Conservation (phyloP, 129 eudicot species). For the Dittrichia graveolens region DNA sequence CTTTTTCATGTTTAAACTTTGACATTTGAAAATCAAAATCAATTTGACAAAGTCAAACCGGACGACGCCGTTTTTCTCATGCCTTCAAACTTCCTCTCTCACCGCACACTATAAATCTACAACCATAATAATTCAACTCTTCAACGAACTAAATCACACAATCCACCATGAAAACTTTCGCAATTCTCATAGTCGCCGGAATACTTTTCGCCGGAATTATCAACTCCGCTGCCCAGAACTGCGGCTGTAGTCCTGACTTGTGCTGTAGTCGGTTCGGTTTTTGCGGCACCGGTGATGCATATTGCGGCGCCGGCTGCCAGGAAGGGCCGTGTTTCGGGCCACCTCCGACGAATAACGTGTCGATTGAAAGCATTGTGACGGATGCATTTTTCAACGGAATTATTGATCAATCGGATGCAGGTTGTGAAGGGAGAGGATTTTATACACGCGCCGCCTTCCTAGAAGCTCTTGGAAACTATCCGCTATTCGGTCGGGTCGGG, state of each 20-base stretch:
- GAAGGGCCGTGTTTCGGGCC: constrained; percentile 34
- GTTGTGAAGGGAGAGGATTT: constrained; percentile 36
- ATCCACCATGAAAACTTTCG: constrained; percentile 26
- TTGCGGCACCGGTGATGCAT: constrained; percentile 31
- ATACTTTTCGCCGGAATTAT: constrained; percentile 16
- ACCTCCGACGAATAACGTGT: constrained; percentile 25
- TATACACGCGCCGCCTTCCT: constrained; percentile 34
- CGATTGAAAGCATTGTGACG: constrained; percentile 40
- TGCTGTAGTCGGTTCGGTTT: constrained; percentile 38
- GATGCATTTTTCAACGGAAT: constrained; percentile 44
- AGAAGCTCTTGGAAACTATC: constrained; percentile 26
- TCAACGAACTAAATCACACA: background rate
- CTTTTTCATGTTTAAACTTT: too few species aligned
- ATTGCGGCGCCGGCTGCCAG: constrained; percentile 42
- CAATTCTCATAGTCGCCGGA: background rate
- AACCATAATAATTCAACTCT: background rate
- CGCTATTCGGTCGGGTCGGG: constrained; percentile 43
- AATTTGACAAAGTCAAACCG: background rate
- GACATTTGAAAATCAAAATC: background rate
- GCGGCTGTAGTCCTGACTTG: constrained; percentile 38
- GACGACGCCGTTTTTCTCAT: background rate
- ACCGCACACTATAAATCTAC: constrained; percentile 15
- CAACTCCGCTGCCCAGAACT: constrained; percentile 30
- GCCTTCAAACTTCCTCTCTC: background rate
- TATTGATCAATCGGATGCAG: constrained; percentile 20